Evolutionary conservation across 139 green algal species (phyloP).

Genomic region (Chlorella ohadii): DNA sequence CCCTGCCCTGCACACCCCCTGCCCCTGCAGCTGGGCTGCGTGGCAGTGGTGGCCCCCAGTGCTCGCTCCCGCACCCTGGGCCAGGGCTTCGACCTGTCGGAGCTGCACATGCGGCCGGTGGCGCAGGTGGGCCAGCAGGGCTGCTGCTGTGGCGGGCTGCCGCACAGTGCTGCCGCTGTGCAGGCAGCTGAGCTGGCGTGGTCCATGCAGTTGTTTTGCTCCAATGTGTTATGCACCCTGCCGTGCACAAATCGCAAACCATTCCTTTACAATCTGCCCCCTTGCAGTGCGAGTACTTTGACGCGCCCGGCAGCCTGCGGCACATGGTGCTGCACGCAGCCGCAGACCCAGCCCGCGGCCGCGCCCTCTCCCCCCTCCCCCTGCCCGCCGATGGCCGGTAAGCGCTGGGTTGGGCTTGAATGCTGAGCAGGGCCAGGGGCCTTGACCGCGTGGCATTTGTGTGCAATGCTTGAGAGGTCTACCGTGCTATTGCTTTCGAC

Average conservation of each 20-base stretch:
- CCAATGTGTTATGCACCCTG: too few species aligned
- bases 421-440: too few species aligned
- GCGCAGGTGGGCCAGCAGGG: constrained; percentile 19
- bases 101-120: constrained; percentile 72
- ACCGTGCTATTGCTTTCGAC: too few species aligned
- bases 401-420: too few species aligned
- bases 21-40: constrained; percentile 72
- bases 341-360: constrained; percentile 45
- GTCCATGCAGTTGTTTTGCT: too few species aligned
- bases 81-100: constrained; percentile 65
- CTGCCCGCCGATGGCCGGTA: constrained; percentile 46
- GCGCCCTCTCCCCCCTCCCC: constrained; percentile 67
- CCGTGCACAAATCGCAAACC: too few species aligned
- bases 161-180: too few species aligned
- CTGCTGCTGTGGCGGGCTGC: too few species aligned
- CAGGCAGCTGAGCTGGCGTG: too few species aligned
- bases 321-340: constrained; percentile 79
- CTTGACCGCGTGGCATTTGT: too few species aligned
- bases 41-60: constrained; percentile 59
- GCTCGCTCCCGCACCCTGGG: constrained; percentile 52
- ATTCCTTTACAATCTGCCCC: not conserved
- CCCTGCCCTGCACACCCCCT: too few species aligned
- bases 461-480: too few species aligned
- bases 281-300: constrained; percentile 29
- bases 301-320: constrained; percentile 59